Conservation (phyloP, 495 filamentous ascomycete genomes). For the Hypoxylon cercidicola region DNA sequence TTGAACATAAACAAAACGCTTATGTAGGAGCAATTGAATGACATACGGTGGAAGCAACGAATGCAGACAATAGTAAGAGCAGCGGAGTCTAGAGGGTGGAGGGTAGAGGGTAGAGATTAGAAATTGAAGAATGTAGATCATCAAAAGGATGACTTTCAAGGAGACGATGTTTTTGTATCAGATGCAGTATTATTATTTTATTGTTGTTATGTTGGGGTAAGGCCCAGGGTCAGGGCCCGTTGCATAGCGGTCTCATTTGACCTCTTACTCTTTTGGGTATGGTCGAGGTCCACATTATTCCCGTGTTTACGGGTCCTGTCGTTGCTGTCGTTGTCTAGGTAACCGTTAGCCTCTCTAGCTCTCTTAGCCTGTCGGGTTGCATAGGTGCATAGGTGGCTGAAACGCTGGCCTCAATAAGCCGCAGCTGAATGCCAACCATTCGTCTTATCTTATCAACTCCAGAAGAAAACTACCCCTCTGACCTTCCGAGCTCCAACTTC, state of each 20-base stretch:
- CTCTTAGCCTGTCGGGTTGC: background rate
- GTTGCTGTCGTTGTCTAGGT: constrained; percentile 44
- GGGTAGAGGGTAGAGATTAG: constrained; percentile 16
- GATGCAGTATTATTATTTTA: constrained; percentile 40
- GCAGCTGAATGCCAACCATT: constrained; percentile 37
- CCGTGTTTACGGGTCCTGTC: constrained; percentile 35
- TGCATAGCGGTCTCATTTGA: constrained; percentile 38
- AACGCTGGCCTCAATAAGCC: constrained; percentile 33
- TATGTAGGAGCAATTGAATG: constrained; percentile 14
- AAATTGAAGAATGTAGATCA: constrained; percentile 27
- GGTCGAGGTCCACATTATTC: background rate
- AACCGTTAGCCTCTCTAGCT: constrained; percentile 19
- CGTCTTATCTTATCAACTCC: constrained; percentile 34
- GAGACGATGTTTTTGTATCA: constrained; percentile 48
- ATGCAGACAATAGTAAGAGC: constrained; percentile 19
- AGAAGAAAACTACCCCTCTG: constrained; percentile 17
- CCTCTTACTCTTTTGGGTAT: constrained; percentile 33
- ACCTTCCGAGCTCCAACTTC: too few species aligned
- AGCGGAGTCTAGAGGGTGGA: constrained; percentile 9
- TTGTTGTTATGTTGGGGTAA: constrained; percentile 49
- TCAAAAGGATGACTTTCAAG: constrained; percentile 23
- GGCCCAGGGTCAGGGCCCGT: constrained; percentile 18
- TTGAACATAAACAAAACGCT: constrained; percentile 18
- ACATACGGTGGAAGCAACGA: constrained; percentile 2
- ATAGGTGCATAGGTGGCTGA: constrained; percentile 30